Evolutionary conservation across 352 stramenopile genomes (phyloP), one percentile per base, ranked within the genome.

Genomic region (Phytophthora sp.): DNA sequence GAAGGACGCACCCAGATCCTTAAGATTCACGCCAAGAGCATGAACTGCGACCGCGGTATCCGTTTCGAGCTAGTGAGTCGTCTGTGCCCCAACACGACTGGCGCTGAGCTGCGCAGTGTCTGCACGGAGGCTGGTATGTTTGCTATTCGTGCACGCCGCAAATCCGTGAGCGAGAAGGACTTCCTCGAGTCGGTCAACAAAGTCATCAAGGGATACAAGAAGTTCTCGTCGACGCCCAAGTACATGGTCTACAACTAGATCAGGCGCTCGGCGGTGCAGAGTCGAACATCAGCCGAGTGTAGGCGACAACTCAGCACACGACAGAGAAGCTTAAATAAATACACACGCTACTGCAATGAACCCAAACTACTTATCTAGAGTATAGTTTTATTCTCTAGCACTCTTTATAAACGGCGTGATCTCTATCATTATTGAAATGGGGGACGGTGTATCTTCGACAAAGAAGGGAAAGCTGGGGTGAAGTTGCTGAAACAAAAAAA

Each of bases 161-260:
- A 99, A 88, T 97, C 80, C 39, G 97, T 99, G 54, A 99, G 89
- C 63, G 97, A 99, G 74, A 99, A 99, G 74, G 98, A 99, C 78
- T 99, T 99, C 81, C 87, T 99, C 59, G 97, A 99, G 64, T 98
- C 96, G 54, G 98, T 99, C 57, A 99, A 99, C 83, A 99, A 99
- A 85, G 98, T 99, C 59, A 99, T 99, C 76, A 99, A 99, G 88
- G 97, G 97, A 62, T 99, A 99, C 91, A 98, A 99, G 74, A 99
- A 99, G 89, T 99, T 99, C 88, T 98, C 90, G 67, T 98, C 97
- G 33, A 99, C 98, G 68, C 98, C 98, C 27, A 99, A 99, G 86
- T 99, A 99, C 88, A 98, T 99, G 93, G 94, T 99, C 52, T 98
- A 98, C 84, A 98, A 98, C 72, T 98, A 96, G 71, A 54, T 53